Percentiles rank a stretch among this genome's conserved stretches.
Evolutionary conservation across 805 yeast genomes (phyloP).

Genomic region (Sugiyamaella floridensis): DNA sequence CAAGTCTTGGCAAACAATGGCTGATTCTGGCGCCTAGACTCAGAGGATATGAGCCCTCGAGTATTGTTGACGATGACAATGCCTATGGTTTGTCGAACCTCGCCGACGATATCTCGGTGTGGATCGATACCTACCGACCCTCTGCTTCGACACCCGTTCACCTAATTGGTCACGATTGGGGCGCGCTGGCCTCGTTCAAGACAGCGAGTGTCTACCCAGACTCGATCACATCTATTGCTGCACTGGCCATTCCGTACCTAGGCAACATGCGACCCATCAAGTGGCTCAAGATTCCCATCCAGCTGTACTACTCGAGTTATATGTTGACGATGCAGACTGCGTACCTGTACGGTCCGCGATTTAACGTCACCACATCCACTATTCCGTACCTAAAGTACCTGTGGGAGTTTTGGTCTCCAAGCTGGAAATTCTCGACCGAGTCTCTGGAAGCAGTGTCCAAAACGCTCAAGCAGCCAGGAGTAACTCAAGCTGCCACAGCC

Average conservation of each 20-base stretch:
- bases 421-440: conserved; percentile 15
- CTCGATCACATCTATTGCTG: conserved; percentile 13
- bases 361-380: not conserved
- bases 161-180: conserved; percentile 28
- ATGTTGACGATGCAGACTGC: conserved; percentile 24
- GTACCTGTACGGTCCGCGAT: conserved; percentile 13
- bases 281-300: conserved; percentile 15
- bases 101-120: conserved; percentile 16
- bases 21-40: conserved; percentile 22
- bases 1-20: conserved; percentile 8
- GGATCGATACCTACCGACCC: conserved; percentile 14
- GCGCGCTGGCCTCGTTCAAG: conserved; percentile 21
- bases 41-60: conserved; percentile 25
- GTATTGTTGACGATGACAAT: conserved; percentile 8
- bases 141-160: conserved; percentile 15
- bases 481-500: conserved; percentile 22
- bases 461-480: conserved; percentile 21
- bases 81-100: conserved; percentile 12
- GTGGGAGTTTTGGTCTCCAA: conserved; percentile 26
- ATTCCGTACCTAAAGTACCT: conserved; percentile 18
- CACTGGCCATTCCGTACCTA: conserved; percentile 24
- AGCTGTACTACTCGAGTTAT: conserved; percentile 24
- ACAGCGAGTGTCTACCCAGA: conserved; percentile 18
- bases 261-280: conserved; percentile 9
- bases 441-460: conserved; percentile 15